Conservation (phyloP, 495 filamentous ascomycete genomes). For the Penicillium manginii region DNA sequence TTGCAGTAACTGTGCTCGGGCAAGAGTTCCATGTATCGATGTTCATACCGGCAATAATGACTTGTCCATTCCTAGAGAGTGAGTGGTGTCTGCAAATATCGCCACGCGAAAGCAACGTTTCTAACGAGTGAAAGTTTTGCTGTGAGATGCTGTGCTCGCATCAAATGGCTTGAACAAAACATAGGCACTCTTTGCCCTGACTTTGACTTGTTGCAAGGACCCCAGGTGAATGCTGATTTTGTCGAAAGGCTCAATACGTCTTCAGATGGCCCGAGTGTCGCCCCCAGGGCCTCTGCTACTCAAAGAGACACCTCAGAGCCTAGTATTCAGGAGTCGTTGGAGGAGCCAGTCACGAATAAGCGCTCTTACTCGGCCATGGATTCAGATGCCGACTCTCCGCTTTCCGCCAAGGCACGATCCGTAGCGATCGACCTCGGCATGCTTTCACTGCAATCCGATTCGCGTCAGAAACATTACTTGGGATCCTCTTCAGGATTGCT, state of each 20-base stretch:
- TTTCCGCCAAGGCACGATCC: conserved; percentile 28
- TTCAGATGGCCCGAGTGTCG: neutral
- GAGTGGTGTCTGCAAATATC: neutral
- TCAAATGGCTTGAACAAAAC: conserved; percentile 28
- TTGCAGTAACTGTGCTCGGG: conserved; percentile 29
- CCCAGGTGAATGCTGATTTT: conserved; percentile 14
- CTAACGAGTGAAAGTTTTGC: conserved; percentile 14
- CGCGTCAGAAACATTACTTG: conserved; percentile 29
- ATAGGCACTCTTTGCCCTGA: conserved; percentile 18
- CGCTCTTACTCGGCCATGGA: conserved; percentile 21
- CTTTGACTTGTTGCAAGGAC: conserved; percentile 25
- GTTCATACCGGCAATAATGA: conserved; percentile 29
- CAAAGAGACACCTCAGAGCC: neutral
- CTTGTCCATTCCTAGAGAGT: conserved; percentile 28
- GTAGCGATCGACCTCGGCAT: conserved; percentile 31
- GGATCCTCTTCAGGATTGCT: conserved; percentile 31
- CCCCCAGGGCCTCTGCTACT: neutral
- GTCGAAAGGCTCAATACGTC: conserved; percentile 3
- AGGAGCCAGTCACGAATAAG: conserved; percentile 12
- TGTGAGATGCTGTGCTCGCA: conserved; percentile 23
- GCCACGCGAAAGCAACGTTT: neutral
- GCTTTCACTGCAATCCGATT: conserved; percentile 31
- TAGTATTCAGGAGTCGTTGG: neutral
- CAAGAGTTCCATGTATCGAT: conserved; percentile 27
- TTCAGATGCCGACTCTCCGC: conserved; percentile 17